Conservation (phyloP, 2,329 filamentous ascomycete species). For the Lasiodiplodia theobromae region DNA sequence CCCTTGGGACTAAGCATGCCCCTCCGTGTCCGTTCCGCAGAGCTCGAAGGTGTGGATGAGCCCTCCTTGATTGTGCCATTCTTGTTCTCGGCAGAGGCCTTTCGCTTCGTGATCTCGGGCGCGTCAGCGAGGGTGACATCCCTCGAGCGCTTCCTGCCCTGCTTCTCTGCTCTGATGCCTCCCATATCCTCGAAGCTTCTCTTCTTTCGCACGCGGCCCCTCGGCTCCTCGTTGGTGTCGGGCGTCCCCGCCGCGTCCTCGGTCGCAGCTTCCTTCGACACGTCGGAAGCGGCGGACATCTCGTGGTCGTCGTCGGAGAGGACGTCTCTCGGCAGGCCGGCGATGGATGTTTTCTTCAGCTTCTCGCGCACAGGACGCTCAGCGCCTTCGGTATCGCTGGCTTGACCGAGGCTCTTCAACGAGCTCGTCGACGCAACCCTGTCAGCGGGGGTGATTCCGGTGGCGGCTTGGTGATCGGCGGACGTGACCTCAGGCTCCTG, state of each 20-base stretch:
- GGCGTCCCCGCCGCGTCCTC: not conserved
- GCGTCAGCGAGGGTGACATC: conserved; percentile 41
- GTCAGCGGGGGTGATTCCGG: conserved; percentile 31
- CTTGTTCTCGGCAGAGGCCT: conserved; percentile 41
- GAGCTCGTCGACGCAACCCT: conserved; percentile 33
- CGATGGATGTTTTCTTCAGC: conserved; percentile 68
- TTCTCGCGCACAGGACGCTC: conserved; percentile 67
- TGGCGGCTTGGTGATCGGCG: conserved; percentile 22
- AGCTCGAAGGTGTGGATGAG: conserved; percentile 33
- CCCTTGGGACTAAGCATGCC: conserved; percentile 54
- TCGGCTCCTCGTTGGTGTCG: conserved; percentile 11
- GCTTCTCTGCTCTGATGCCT: conserved; percentile 47
- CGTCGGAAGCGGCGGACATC: conserved; percentile 36
- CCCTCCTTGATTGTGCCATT: conserved; percentile 37
- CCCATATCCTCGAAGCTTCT: conserved; percentile 55
- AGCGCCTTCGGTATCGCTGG: conserved; percentile 55
- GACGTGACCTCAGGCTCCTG: conserved; percentile 33
- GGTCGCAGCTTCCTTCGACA: conserved; percentile 4
- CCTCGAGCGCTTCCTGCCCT: conserved; percentile 56
- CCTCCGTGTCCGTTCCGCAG: conserved; percentile 28
- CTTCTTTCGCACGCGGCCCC: conserved; percentile 50
- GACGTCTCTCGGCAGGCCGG: conserved; percentile 38
- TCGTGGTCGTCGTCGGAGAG: conserved; percentile 18
- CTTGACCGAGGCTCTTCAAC: conserved; percentile 39
- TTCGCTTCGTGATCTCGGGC: conserved; percentile 37